Conservation (phyloP, 768 basidiomycete species). For the Hypsizygus marmoreus region DNA sequence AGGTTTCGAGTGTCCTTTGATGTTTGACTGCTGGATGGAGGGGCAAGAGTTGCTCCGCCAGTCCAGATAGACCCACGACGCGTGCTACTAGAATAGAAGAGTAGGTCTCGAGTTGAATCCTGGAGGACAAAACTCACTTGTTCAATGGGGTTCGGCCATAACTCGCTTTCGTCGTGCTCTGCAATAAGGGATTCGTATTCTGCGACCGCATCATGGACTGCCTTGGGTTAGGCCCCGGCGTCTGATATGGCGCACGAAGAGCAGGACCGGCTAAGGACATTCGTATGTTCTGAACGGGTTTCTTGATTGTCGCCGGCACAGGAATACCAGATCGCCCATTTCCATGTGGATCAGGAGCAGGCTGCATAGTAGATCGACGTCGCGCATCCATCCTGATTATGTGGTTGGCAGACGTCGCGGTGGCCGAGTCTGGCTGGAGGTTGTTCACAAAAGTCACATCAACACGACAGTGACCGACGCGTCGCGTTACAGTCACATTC, state of each 20-base stretch:
- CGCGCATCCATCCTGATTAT: constrained; percentile 38
- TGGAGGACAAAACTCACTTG: constrained; percentile 53
- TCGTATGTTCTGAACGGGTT: constrained; percentile 54
- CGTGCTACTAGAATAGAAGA: constrained; percentile 48
- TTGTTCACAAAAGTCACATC: not conserved
- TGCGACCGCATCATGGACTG: constrained; percentile 73
- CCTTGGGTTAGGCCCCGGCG: constrained; percentile 53
- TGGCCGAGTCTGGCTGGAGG: constrained; percentile 1
- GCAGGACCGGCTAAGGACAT: constrained; percentile 80
- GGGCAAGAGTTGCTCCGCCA: constrained; percentile 48
- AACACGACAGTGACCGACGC: constrained; percentile 28
- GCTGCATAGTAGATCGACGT: constrained; percentile 62
- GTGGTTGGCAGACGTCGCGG: constrained; percentile 3
- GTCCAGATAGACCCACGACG: constrained; percentile 79
- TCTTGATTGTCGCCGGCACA: constrained; percentile 75
- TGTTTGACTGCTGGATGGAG: constrained; percentile 54
- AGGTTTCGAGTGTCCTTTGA: constrained; percentile 78
- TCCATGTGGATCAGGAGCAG: constrained; percentile 48
- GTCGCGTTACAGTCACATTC: constrained; percentile 25
- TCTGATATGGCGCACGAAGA: constrained; percentile 54
- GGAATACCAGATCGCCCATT: constrained; percentile 68
- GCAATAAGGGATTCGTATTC: constrained; percentile 65
- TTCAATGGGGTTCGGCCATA: constrained; percentile 77
- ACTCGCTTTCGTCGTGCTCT: constrained; percentile 67
- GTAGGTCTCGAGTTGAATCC: not conserved